Conservation (phyloP, 106 monocot genomes). For the Apostasia ramifera region DNA sequence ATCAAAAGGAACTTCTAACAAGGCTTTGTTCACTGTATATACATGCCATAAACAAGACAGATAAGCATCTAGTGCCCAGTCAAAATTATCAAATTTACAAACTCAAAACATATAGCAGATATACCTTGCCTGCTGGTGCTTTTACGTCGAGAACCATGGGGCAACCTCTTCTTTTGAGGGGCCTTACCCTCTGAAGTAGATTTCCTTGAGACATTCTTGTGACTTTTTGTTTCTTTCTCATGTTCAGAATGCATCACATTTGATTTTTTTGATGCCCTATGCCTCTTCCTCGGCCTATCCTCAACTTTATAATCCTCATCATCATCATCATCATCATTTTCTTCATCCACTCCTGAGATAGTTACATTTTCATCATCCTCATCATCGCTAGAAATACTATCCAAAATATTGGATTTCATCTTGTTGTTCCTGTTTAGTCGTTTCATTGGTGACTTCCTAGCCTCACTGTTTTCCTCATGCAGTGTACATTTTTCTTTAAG, state of each 20-base stretch:
- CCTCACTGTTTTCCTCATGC: neutral
- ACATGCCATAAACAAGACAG: neutral
- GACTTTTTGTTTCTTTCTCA: neutral
- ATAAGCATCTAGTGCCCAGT: neutral
- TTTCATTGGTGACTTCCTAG: neutral
- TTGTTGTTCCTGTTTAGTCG: neutral
- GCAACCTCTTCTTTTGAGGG: slow-evolving; percentile 17
- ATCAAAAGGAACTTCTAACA: slow-evolving; percentile 49
- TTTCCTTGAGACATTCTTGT: neutral
- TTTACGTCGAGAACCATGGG: slow-evolving; percentile 8
- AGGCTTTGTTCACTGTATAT: slow-evolving; percentile 42
- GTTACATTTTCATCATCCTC: neutral
- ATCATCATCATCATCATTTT: neutral
- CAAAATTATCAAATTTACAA: neutral
- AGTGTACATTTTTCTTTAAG: neutral
- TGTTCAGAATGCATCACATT: neutral
- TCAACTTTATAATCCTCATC: slow-evolving; percentile 8
- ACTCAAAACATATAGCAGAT: neutral
- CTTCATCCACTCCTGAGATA: neutral
- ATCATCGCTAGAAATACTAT: neutral
- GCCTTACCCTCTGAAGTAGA: neutral
- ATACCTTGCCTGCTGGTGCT: slow-evolving; percentile 13
- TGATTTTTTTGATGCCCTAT: neutral
- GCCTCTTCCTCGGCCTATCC: slow-evolving; percentile 8
- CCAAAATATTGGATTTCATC: neutral